phyloP scores from a whole-genome alignment of 345 rosid genomes.

The Heritiera littoralis region DNA sequence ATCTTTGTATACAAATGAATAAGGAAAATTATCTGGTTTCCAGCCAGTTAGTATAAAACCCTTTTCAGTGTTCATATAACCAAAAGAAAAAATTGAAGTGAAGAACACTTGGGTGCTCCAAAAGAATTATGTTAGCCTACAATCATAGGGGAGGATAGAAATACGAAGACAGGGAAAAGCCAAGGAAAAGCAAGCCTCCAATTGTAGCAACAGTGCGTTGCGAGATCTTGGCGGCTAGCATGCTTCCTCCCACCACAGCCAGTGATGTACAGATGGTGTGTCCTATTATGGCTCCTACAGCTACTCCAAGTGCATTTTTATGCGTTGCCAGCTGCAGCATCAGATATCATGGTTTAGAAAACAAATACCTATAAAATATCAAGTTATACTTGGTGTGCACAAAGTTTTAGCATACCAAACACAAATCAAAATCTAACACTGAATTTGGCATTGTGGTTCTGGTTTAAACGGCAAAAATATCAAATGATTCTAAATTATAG shows the following conservation, averaged over 20 bases:
- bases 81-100: neutral
- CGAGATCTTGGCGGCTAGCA: slow-evolving; percentile 92
- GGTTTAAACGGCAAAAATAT: neutral
- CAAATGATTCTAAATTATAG: neutral
- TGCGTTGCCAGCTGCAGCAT: slow-evolving; percentile 89
- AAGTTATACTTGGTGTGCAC: neutral
- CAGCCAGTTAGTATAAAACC: neutral
- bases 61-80: neutral
- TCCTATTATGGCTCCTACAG: slow-evolving; percentile 82
- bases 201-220: slow-evolving; percentile 90
- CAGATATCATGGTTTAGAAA: neutral
- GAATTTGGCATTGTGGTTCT: neutral
- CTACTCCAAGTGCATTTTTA: slow-evolving; percentile 93
- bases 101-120: neutral
- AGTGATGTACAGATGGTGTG: slow-evolving; percentile 88
- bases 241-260: slow-evolving; percentile 98
- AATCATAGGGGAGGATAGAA: slow-evolving; percentile 85
- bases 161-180: slow-evolving; percentile 89
- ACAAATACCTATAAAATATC: neutral
- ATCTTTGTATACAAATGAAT: neutral
- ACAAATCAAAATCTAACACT: neutral
- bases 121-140: slow-evolving; percentile 22
- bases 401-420: neutral
- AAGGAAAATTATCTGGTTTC: neutral
- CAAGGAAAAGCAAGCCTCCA: slow-evolving; percentile 93